Evolutionary conservation across 2,329 filamentous ascomycete genomes (phyloP), one percentile per base, ranked within the genome.

Genomic region (Calonectria honghensis): DNA sequence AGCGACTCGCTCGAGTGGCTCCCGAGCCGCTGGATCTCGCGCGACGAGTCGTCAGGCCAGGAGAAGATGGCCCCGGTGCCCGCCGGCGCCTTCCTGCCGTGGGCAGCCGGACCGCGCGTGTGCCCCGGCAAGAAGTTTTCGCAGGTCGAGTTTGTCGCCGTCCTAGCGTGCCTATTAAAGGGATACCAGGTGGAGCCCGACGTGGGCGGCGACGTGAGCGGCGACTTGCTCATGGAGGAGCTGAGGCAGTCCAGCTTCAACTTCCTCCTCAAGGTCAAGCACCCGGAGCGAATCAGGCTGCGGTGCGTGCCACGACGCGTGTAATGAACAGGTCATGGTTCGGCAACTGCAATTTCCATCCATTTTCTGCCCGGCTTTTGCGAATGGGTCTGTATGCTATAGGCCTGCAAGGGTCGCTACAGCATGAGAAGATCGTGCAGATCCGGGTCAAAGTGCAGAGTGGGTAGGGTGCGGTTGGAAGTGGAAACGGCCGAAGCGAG

Each of bases 51-150:
- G 32, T 66, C 72, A 20, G 72, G 74, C 68, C n/a, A 70, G 10
- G 77, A 79, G 24, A 72, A 71, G 31, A 68, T 77, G 6, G 63
- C 68, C 31, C 24, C 67, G 16, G 72, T 75, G 35, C 66, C 71
- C 2, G 54, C 71, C 1, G 76, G 76, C 29, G 69, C 76, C 31
- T 79, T 77, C 18, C 39, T 79, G 9, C 73, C 73, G 10, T 79
- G 77, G 77, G 72, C 77, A 0, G 77, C 70, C 5, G 77, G 77
- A 11, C 73, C 73, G 0, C 77, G 77, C 24, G 73, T 76, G 1
- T 79, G 77, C 51, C 76, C 76, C 3, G 78, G 78, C 29, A 80
- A 75, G 57, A 79, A 79, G 72, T 80, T 80, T 51, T 80, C 78
- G 0, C 78, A 80, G 31, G 78, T 79, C 6, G 78, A 80, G 29